Percentiles rank a stretch among this genome's conserved stretches.
Conservation (phyloP, 305 asterid species). For the Rubia occidens region DNA sequence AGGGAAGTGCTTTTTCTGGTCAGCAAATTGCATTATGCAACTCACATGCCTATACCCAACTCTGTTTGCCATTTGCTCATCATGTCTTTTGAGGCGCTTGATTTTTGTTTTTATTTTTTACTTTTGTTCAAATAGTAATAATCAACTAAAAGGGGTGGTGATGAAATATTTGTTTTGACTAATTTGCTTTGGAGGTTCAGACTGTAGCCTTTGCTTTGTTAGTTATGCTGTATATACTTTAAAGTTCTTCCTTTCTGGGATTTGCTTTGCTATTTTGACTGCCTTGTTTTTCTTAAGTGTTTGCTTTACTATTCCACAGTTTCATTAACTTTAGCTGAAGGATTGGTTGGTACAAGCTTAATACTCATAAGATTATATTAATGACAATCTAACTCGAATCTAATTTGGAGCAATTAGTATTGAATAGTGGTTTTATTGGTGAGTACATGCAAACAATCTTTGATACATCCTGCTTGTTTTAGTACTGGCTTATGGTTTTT, state of each 20-base stretch:
- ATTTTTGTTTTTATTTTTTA: conserved; percentile 16
- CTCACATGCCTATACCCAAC: conserved; percentile 20
- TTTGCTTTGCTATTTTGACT: conserved; percentile 30
- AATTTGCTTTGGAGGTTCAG: conserved; percentile 17
- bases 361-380: too few relatives aligned
- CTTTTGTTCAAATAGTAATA: conserved; percentile 11
- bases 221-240: conserved; percentile 1
- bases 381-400: too few relatives aligned
- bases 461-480: not conserved
- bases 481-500: not conserved
- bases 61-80: conserved; percentile 24
- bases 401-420: not conserved
- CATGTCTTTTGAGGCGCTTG: conserved; percentile 30
- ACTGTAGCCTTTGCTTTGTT: conserved; percentile 5
- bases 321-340: not conserved
- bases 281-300: conserved; percentile 38
- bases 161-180: conserved; percentile 9
- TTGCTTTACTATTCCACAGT: conserved; percentile 3
- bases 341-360: not conserved
- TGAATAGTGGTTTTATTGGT: not conserved
- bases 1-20: conserved; percentile 34
- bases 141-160: conserved; percentile 12
- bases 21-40: conserved; percentile 29
- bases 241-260: conserved; percentile 24
- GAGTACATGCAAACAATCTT: not conserved